Evolutionary conservation across 768 basidiomycete species (phyloP).

Genomic region (Russula sp.): DNA sequence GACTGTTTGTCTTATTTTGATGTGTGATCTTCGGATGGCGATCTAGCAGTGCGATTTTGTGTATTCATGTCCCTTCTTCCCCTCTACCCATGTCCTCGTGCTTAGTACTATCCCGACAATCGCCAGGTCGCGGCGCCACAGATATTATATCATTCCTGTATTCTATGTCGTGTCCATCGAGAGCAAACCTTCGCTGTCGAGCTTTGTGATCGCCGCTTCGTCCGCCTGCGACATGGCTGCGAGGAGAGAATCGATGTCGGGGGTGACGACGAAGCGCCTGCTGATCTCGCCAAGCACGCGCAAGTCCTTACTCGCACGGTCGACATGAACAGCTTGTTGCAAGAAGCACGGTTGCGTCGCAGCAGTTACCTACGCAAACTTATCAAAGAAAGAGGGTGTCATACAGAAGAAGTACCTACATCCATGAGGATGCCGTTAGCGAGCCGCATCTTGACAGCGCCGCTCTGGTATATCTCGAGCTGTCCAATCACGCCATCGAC

Average conservation of each 20-base stretch:
- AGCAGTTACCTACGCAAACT: slow-evolving; percentile 54
- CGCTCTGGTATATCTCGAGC: slow-evolving; percentile 80
- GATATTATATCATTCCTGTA: slow-evolving; percentile 3
- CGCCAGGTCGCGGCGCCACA: neutral
- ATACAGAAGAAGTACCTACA: slow-evolving; percentile 40
- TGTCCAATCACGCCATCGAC: slow-evolving; percentile 79
- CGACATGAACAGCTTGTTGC: slow-evolving; percentile 77
- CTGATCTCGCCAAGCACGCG: slow-evolving; percentile 81
- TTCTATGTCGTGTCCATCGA: slow-evolving; percentile 44
- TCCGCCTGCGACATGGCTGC: slow-evolving; percentile 56
- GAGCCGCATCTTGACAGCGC: slow-evolving; percentile 80
- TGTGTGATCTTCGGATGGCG: neutral
- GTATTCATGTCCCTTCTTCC: neutral
- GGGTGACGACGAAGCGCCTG: slow-evolving; percentile 78
- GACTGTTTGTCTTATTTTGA: neutral
- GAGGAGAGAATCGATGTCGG: slow-evolving; percentile 73
- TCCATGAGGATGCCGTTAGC: slow-evolving; percentile 77
- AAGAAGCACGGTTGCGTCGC: slow-evolving; percentile 84
- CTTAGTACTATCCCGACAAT: neutral
- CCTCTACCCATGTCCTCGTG: neutral
- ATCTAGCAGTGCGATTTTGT: neutral
- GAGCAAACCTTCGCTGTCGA: slow-evolving; percentile 45
- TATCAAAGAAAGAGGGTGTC: neutral
- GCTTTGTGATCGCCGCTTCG: slow-evolving; percentile 25
- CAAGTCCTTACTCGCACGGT: slow-evolving; percentile 51